Conservation (phyloP, 23 red algal genomes). For the Gracilaria vermiculophylla region DNA sequence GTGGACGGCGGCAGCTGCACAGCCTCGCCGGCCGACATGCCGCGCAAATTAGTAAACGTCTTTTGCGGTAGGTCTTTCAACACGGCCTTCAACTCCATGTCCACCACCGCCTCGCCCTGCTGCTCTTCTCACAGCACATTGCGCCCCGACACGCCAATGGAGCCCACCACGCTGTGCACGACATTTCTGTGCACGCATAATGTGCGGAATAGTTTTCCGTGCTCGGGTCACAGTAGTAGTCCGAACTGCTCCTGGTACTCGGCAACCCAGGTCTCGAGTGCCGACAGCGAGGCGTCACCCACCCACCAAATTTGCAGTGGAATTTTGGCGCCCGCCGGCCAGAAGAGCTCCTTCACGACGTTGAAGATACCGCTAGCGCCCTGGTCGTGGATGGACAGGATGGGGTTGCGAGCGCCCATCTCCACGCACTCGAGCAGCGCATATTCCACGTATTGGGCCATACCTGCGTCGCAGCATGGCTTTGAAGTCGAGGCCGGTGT, state of each 20-base stretch:
- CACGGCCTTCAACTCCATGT: slow-evolving; percentile 91
- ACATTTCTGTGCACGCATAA: slow-evolving; percentile 85
- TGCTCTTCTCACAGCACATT: slow-evolving; percentile 85
- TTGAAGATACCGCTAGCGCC: slow-evolving; percentile 99
- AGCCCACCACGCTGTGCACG: slow-evolving; percentile 68
- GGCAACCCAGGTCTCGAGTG: slow-evolving; percentile 96
- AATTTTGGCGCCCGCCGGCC: slow-evolving; percentile 90
- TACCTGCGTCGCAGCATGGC: slow-evolving; percentile 99
- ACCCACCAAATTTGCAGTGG: slow-evolving; percentile 78
- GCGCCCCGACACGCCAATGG: slow-evolving; percentile 87
- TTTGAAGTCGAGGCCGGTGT: slow-evolving; percentile 91
- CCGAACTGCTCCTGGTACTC: slow-evolving; percentile 99
- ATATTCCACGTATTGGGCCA: slow-evolving; percentile 93
- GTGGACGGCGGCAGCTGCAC: slow-evolving; percentile 14
- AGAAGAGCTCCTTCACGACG: slow-evolving; percentile 99
- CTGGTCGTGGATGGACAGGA: slow-evolving; percentile 96
- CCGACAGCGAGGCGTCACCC: slow-evolving; percentile 87
- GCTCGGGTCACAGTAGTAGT: slow-evolving; percentile 80
- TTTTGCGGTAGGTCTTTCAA: slow-evolving; percentile 94
- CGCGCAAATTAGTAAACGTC: slow-evolving; percentile 69
- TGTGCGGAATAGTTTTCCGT: slow-evolving; percentile 53
- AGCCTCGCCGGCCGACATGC: background rate
- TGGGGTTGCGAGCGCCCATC: slow-evolving; percentile 87
- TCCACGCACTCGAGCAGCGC: slow-evolving; percentile 95
- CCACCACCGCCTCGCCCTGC: slow-evolving; percentile 65